These are phyloP conservation scores for Aspergillus unguis DNA, from an alignment of 2,329 filamentous ascomycete species.

Conservation along the genomic window DNA sequence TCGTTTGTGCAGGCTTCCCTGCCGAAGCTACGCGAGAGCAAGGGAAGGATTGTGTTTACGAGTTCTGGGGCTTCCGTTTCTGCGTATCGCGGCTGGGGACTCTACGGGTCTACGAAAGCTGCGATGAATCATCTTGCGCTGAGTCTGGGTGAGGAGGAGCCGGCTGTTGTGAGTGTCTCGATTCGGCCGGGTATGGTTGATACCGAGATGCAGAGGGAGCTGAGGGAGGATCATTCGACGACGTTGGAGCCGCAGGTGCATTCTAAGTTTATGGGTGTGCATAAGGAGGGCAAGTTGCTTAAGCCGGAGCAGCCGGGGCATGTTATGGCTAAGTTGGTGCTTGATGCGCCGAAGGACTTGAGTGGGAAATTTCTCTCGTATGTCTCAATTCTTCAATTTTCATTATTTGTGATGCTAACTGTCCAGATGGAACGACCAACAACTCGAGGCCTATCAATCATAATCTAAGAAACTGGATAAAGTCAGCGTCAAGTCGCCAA, in stretches of 20 bases:
- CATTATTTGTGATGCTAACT: slow-evolving; percentile 22
- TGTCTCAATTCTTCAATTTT: slow-evolving; percentile 9
- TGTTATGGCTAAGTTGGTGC: slow-evolving; percentile 77
- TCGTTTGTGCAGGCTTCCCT: slow-evolving; percentile 55
- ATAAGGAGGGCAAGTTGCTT: slow-evolving; percentile 68
- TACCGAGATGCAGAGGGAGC: slow-evolving; percentile 49
- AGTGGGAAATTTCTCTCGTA: slow-evolving; percentile 68
- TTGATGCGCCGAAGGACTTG: slow-evolving; percentile 62
- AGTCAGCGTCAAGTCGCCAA: slow-evolving; percentile 28
- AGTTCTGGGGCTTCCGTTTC: slow-evolving; percentile 34
- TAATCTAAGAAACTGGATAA: slow-evolving; percentile 24
- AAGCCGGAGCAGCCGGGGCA: slow-evolving; percentile 79
- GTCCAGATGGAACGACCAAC: slow-evolving; percentile 46
- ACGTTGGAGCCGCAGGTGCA: slow-evolving; percentile 58
- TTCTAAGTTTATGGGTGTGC: slow-evolving; percentile 65
- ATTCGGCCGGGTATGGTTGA: slow-evolving; percentile 35
- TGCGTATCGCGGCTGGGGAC: slow-evolving; percentile 35
- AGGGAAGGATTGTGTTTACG: slow-evolving; percentile 37
- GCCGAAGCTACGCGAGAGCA: slow-evolving; percentile 31
- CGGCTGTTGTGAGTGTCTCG: slow-evolving; percentile 27
- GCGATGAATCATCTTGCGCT: slow-evolving; percentile 34
- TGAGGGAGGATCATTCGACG: slow-evolving; percentile 68
- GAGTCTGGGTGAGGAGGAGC: slow-evolving; percentile 30
- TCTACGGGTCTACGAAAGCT: slow-evolving; percentile 38
- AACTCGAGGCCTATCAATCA: slow-evolving; percentile 43